These are phyloP conservation scores for Esteya vermicola DNA, from an alignment of 2,329 filamentous ascomycete genomes.

Conservation along the genomic window DNA sequence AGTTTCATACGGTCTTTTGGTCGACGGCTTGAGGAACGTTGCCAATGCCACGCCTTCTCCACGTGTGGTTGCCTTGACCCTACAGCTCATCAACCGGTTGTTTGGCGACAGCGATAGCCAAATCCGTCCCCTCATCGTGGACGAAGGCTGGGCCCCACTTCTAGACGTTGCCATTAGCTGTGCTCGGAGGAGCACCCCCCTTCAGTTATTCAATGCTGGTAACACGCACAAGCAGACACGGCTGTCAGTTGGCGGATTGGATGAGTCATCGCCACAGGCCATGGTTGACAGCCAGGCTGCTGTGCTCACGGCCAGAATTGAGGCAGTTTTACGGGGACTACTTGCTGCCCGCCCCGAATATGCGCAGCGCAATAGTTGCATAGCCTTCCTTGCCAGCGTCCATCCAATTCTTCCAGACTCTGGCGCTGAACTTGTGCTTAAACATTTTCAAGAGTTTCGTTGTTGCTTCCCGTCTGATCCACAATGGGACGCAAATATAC, in stretches of 20 bases:
- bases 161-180: conserved; percentile 46
- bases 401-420: conserved; percentile 49
- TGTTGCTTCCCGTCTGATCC: conserved; percentile 59
- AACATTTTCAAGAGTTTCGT: conserved; percentile 53
- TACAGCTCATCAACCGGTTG: conserved; percentile 40
- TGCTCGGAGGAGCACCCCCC: conserved; percentile 18
- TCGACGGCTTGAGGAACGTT: conserved; percentile 40
- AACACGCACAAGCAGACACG: not conserved
- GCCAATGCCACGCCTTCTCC: conserved; percentile 28
- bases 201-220: not conserved
- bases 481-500: conserved; percentile 52
- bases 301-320: conserved; percentile 32
- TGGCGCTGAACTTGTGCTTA: conserved; percentile 47
- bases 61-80: conserved; percentile 30
- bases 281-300: conserved; percentile 28
- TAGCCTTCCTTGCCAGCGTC: conserved; percentile 51
- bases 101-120: conserved; percentile 37
- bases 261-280: conserved; percentile 22
- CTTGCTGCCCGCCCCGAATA: conserved; percentile 29
- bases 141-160: conserved; percentile 52
- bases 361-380: conserved; percentile 50
- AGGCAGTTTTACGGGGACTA: conserved; percentile 29
- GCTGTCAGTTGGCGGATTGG: not conserved
- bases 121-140: conserved; percentile 41
- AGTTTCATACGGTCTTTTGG: conserved; percentile 43